Conservation (phyloP, 306 rosid genomes). For the Gastrolobium villosum region DNA sequence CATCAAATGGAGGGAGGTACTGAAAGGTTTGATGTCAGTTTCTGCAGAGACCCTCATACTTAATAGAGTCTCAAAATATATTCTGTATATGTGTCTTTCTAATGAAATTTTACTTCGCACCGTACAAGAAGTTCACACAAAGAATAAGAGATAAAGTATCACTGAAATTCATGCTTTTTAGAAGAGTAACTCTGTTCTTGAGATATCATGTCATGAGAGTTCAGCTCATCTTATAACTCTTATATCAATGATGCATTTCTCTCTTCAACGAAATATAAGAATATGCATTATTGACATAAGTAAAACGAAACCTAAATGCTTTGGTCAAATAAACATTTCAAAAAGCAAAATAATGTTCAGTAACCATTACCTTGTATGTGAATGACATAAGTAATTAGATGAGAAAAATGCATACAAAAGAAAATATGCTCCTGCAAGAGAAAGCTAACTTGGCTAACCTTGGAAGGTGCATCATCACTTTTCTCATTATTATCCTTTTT, state of each 20-base stretch:
- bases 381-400: neutral
- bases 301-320: neutral
- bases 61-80: neutral
- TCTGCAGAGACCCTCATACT: neutral
- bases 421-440: neutral
- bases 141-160: neutral
- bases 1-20: neutral
- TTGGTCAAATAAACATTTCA: conserved; percentile 9
- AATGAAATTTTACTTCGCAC: neutral
- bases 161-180: neutral
- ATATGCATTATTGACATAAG: neutral
- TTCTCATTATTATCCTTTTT: conserved; percentile 72
- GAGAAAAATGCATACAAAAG: neutral
- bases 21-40: neutral
- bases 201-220: neutral
- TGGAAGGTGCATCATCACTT: conserved; percentile 71
- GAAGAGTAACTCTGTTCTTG: neutral
- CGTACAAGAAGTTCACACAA: neutral
- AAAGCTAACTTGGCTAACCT: conserved; percentile 59
- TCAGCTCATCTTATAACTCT: neutral
- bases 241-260: neutral
- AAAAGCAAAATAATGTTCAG: neutral
- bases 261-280: neutral
- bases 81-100: neutral
- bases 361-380: neutral